A percentile compares a stretch with the other conserved stretches of the same genome.
phyloP scores from a whole-genome alignment of 345 rosid genomes.

The Melastoma malabathricum region DNA sequence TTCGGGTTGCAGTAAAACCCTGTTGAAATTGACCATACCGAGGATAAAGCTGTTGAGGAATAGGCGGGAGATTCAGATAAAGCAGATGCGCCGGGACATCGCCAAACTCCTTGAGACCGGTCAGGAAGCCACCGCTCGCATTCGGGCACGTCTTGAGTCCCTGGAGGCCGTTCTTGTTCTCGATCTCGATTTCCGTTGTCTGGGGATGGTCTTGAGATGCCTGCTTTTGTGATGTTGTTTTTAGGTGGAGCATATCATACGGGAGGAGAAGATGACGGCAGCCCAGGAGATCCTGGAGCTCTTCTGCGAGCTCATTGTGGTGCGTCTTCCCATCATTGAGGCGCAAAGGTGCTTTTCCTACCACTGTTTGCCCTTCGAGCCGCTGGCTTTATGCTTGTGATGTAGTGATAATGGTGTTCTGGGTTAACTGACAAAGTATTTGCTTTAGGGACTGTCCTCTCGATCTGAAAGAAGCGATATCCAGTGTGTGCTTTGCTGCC shows the following conservation, averaged over 20 bases:
- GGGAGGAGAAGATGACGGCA: conserved; percentile 98
- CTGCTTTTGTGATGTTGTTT: no score
- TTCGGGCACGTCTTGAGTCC: conserved; percentile 39
- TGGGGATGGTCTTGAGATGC: no score
- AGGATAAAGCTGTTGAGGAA: conserved; percentile 83
- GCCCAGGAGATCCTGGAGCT: conserved; percentile 95
- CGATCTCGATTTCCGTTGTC: no score
- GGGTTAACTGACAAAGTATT: no score
- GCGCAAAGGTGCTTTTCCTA: conserved; percentile 42
- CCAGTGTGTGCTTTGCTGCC: conserved; percentile 91
- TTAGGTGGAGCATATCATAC: conserved; percentile 86
- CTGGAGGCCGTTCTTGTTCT: no score
- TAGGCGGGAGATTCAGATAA: conserved; percentile 81
- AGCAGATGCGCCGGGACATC: conserved; percentile 85
- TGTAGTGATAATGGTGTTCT: no score
- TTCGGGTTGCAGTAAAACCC: conserved; percentile 55
- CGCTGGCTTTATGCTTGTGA: no score
- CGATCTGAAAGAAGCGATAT: conserved; percentile 90
- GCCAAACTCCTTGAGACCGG: conserved; percentile 96
- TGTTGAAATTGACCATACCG: conserved; percentile 64
- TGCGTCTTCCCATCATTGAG: conserved; percentile 91
- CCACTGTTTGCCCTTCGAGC: no score
- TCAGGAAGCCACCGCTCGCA: conserved; percentile 97
- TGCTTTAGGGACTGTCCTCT: conserved; percentile 82
- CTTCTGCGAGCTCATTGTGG: conserved; percentile 70